Conservation (phyloP, 352 stramenopile genomes). For the Aphanomyces euteiches region DNA sequence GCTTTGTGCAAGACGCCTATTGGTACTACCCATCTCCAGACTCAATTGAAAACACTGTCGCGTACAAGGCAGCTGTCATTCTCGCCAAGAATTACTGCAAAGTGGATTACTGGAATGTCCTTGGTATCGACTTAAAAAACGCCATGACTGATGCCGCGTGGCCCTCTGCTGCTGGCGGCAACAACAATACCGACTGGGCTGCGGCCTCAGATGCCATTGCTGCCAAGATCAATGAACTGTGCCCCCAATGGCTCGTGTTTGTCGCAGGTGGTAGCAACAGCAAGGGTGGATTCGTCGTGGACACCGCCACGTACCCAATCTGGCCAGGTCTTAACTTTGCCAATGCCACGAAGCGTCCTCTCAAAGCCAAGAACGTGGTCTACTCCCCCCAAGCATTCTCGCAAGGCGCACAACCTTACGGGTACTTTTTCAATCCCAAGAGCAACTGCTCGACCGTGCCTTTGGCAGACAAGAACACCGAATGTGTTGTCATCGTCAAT, state of each 20-base stretch:
- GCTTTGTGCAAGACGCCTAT: slow-evolving; percentile 46
- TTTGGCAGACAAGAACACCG: not conserved
- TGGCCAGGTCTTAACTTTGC: slow-evolving; percentile 16
- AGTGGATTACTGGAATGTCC: slow-evolving; percentile 48
- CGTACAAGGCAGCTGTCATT: slow-evolving; percentile 40
- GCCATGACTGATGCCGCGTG: slow-evolving; percentile 46
- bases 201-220: slow-evolving; percentile 14
- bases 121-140: slow-evolving; percentile 67
- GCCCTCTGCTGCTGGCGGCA: slow-evolving; percentile 35
- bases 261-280: not conserved
- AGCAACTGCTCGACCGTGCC: not conserved
- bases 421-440: slow-evolving; percentile 4
- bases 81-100: slow-evolving; percentile 20
- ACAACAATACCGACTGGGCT: slow-evolving; percentile 15
- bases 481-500: slow-evolving; percentile 4
- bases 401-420: not conserved
- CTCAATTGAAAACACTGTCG: slow-evolving; percentile 41
- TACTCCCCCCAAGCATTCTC: slow-evolving; percentile 1
- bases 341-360: slow-evolving; percentile 6
- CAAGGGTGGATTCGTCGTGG: not conserved
- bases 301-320: not conserved
- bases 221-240: slow-evolving; percentile 17
- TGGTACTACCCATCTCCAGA: slow-evolving; percentile 62
- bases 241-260: slow-evolving; percentile 20
- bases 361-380: slow-evolving; percentile 15